These are phyloP conservation scores for Paramecium pentaurelia DNA, from an alignment of 73 alveolate genomes.

Conservation along the genomic window DNA sequence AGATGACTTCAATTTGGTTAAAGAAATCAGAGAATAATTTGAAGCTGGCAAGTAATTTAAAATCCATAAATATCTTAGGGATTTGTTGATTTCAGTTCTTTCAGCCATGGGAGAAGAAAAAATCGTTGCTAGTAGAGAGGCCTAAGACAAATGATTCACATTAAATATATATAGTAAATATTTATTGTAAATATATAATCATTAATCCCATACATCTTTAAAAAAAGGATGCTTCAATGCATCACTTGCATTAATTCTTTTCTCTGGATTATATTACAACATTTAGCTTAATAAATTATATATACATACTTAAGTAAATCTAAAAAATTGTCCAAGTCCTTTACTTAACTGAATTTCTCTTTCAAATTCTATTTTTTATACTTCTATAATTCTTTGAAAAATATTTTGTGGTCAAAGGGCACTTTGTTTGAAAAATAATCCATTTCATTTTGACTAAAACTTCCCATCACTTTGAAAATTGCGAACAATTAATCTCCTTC, in stretches of 20 bases:
- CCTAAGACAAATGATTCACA: slow-evolving; percentile 5
- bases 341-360: slow-evolving; percentile 48
- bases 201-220: slow-evolving; percentile 29
- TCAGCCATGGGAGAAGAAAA: slow-evolving; percentile 85
- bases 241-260: slow-evolving; percentile 49
- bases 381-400: slow-evolving; percentile 30
- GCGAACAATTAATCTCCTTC: slow-evolving; percentile 70
- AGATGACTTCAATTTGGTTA: slow-evolving; percentile 73
- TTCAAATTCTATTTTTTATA: slow-evolving; percentile 34
- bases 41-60: slow-evolving; percentile 66
- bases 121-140: slow-evolving; percentile 80
- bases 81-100: slow-evolving; percentile 78
- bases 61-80: neutral
- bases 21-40: slow-evolving; percentile 67
- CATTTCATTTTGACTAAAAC: slow-evolving; percentile 51
- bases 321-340: slow-evolving; percentile 54
- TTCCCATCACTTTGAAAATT: slow-evolving; percentile 67
- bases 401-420: slow-evolving; percentile 41
- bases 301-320: slow-evolving; percentile 9
- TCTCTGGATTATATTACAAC: slow-evolving; percentile 57
- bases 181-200: neutral
- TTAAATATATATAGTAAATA: neutral
- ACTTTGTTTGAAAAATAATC: slow-evolving; percentile 34
- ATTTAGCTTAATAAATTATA: neutral
- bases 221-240: slow-evolving; percentile 60